Base-by-base conservation (phyloP, 2,329 filamentous ascomycete species). In the Fusarium chuoi region DNA sequence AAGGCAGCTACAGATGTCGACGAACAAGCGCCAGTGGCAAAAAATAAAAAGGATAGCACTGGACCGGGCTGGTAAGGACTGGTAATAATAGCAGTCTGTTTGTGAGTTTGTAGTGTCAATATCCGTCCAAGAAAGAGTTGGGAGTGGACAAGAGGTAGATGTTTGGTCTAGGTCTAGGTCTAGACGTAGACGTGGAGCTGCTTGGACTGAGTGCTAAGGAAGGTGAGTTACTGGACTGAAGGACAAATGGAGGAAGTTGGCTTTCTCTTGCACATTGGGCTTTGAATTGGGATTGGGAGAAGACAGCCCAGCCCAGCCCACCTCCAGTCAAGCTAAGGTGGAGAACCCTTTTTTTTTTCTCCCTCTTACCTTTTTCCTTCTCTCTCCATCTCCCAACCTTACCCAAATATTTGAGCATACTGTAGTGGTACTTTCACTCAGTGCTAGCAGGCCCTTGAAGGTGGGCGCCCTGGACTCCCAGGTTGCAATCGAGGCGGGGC, bases 121-220 rank as follows among this genome's bases (percentile, higher is more conserved):
- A 54, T 58, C 57, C 52, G 63, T 65, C 64, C 58, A 60, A 73
- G 48, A 73, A 74, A 71, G 70, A 73, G 70, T 71, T 62, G 65
- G 65, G 63, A 45, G 39, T 57, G 54, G 70, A 70, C 65, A 66
- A 59, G 54, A 67, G 57, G 49, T 57, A 65, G 73, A 74, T 75
- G 73, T 68, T 75, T 73, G 73, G 70, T 75, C 73, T 62, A 65
- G 69, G 71, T 75, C 72, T 62, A 73, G 68, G 68, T 65, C 36
- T 44, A 65, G 63, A 42, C 59, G 62, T 74, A 38, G 61, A 70
- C 70, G 71, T 73, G 70, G 71, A 74, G 61, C 65, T 73, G 70
- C 26, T 49, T 28, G 39, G 54, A 57, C 54, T 57, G 39, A 22
- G 28, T 57, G 54, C 28, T 35, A 35, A 46, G 39, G 38, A 56